Evolutionary conservation across 805 yeast species (phyloP), one percentile per base, ranked within the genome.

Genomic region (Jamesozyma gamospora): DNA sequence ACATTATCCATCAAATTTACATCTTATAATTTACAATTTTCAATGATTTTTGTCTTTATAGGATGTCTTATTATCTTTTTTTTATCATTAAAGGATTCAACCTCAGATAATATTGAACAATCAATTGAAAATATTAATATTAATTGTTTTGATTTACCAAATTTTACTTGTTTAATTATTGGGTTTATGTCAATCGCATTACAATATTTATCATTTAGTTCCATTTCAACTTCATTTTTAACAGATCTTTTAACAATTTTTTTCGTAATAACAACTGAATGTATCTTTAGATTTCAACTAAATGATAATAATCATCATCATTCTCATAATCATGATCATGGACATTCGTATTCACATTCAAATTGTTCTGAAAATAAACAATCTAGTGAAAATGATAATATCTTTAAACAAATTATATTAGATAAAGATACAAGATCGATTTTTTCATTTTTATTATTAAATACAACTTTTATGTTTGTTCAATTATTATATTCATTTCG

Each of bases 381-480:
- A 4, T n/a, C 21, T 12, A 32, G 28, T 19, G 29, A 39, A 21
- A 32, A 42, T 15, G 37, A 40, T 25, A 43, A 45, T 35, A 44
- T 52, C 10, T 45, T 62, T 29, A 42, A 44, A 19, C 69, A 69
- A 45, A 49, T 71, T 33, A 64, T 70, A 30, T 50, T 56, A 29
- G 69, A 81, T 41, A 67, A 70, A 36, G 96, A 87, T 47, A 87
- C 96, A 0, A 70, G 82, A 44, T 86, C 95, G 11, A 92, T 92
- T 25, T 88, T 92, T 61, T 80, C 85, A 41, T 92, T 90, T 52
- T 63, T 92, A 35, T 60, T 90, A 46, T 69, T 92, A 44, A 92
- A 92, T 61, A 77, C 94, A 11, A 74, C 92, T 2, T 92, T 92
- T 63, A 92, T 92, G 99, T 76, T 92, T 52, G 79, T 92, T 31